Percentiles rank a stretch among this genome's conserved stretches.
Conservation (phyloP, 2,329 filamentous ascomycete genomes). For the Colletotrichum falcatum region DNA sequence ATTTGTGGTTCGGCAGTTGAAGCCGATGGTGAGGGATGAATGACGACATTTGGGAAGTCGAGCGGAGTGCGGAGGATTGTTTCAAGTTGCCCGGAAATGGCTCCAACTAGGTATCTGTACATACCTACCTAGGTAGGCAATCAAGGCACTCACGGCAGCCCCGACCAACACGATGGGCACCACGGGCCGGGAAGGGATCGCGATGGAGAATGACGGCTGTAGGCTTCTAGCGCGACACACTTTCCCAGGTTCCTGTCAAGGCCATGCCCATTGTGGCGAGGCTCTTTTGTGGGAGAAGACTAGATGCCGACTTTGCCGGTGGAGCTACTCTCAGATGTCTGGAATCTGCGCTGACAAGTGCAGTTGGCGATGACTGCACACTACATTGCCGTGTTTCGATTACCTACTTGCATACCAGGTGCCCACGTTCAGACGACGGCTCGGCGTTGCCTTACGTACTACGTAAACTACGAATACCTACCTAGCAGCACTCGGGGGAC, state of each 20-base stretch:
- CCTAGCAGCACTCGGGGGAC: too few species aligned
- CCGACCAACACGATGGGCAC: not conserved
- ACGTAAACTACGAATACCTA: too few species aligned
- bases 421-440: conserved; percentile 17
- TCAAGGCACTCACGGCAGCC: conserved; percentile 1
- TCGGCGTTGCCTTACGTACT: not conserved
- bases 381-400: not conserved
- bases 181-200: conserved; percentile 27
- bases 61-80: conserved; percentile 23
- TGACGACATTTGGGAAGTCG: conserved; percentile 33
- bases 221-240: conserved; percentile 9
- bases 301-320: conserved; percentile 35
- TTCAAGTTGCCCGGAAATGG: not conserved
- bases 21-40: conserved; percentile 31
- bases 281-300: conserved; percentile 19
- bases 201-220: conserved; percentile 14
- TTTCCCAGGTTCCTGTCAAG: conserved; percentile 30
- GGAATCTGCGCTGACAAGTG: conserved; percentile 7
- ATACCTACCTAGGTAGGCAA: too few species aligned
- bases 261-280: conserved; percentile 12
- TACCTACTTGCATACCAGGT: not conserved
- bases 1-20: conserved; percentile 1
- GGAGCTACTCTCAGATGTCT: conserved; percentile 7
- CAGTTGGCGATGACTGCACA: conserved; percentile 9
- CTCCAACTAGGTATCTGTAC: not conserved